These are phyloP conservation scores for Podospora pseudoanserina DNA, from an alignment of 495 filamentous ascomycete genomes.

Conservation along the genomic window DNA sequence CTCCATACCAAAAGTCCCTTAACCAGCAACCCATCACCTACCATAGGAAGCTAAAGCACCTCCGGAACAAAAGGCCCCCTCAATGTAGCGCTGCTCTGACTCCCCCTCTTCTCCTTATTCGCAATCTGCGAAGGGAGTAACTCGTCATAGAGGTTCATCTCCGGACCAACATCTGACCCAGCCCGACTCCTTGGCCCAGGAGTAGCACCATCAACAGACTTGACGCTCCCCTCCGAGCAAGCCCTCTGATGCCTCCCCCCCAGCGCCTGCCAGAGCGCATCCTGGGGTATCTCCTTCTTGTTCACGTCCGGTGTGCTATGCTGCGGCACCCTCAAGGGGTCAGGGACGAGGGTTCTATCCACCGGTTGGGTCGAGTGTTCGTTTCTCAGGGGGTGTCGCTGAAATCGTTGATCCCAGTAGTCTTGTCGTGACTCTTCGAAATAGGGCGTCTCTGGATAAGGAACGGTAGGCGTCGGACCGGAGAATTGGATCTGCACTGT, in stretches of 20 bases:
- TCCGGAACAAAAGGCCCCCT: slow-evolving; percentile 13
- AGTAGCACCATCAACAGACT: background rate
- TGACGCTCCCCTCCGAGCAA: background rate
- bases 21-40: too few relatives aligned
- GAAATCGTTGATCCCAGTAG: background rate
- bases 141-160: slow-evolving; percentile 20
- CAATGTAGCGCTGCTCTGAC: slow-evolving; percentile 4
- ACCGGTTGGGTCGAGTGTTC: slow-evolving; percentile 8
- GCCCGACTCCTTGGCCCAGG: too few relatives aligned
- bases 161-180: background rate
- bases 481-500: background rate
- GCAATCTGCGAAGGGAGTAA: background rate
- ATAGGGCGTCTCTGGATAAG: slow-evolving; percentile 6
- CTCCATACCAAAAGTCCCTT: too few relatives aligned
- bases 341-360: slow-evolving; percentile 1
- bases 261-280: background rate
- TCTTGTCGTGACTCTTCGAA: slow-evolving; percentile 5
- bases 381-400: background rate
- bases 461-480: background rate
- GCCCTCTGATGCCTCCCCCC: background rate
- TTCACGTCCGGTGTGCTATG: background rate
- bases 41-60: background rate
- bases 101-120: background rate
- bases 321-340: background rate
- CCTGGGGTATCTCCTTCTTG: background rate